Conservation (phyloP, 192 early-diverging fungal species). For the Backusella tuberculispora region DNA sequence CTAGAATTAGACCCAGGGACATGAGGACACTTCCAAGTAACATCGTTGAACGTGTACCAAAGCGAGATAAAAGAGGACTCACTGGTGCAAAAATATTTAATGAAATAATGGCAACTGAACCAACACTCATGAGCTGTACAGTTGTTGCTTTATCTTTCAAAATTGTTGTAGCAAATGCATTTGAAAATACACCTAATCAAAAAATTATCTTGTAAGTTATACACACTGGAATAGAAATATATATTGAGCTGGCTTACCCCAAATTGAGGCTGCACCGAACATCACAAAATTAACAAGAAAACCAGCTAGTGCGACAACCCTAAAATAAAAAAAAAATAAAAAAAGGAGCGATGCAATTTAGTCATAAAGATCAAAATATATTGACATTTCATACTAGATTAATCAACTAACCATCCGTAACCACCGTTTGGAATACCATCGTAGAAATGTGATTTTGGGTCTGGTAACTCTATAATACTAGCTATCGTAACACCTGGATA, state of each 20-base stretch:
- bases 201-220: not conserved
- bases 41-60: conserved; percentile 26
- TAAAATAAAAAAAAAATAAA: too few relatives aligned
- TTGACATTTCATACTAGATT: too few relatives aligned
- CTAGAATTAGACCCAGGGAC: conserved; percentile 35
- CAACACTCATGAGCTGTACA: conserved; percentile 30
- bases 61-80: conserved; percentile 7
- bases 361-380: not conserved
- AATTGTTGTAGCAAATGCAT: conserved; percentile 13
- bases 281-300: conserved; percentile 22
- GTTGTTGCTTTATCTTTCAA: conserved; percentile 25
- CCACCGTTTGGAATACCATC: conserved; percentile 25
- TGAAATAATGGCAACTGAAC: conserved; percentile 6
- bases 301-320: conserved; percentile 18
- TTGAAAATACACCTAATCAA: conserved; percentile 34
- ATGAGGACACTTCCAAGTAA: conserved; percentile 22
- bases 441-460: conserved; percentile 6
- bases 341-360: not conserved
- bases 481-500: conserved; percentile 8
- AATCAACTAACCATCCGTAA: conserved; percentile 19
- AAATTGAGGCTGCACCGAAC: conserved; percentile 24
- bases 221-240: not conserved
- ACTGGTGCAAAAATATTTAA: conserved; percentile 24
- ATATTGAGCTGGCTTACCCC: conserved; percentile 10
- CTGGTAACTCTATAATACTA: conserved; percentile 20